Evolutionary conservation across 768 basidiomycete genomes (phyloP), one percentile per base, ranked within the genome.

Genomic region (Omphalotus guepiniiformis): DNA sequence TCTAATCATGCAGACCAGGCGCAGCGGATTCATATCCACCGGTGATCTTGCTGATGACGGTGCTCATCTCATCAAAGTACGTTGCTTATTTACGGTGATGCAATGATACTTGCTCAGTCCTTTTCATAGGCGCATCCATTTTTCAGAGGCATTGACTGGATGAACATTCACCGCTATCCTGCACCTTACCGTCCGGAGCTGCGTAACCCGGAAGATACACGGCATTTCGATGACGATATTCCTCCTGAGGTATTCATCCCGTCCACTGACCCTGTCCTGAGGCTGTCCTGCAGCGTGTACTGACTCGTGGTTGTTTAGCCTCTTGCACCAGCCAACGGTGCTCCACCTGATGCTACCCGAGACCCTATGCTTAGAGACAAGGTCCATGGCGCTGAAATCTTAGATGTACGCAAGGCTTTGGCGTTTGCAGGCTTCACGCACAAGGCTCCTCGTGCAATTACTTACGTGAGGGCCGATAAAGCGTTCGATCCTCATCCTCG

Each of bases 201-300:
- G 49, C 70, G 62, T 25, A 72, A 80, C 53, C 85, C 88, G 22
- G 89, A 86, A 58, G 93, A 98, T 64, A 97, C 95, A 13, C 77
- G 82, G 51, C 94, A 99, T 66, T 97, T 99, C 54, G 94, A 98
- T 65, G 82, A 86, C 44, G 92, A 95, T 64, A 97, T 96, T 58
- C 90, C 90, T 18, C 71, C 87, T 29, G 90, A 94, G 82, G 93
- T 92, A 68, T n/a, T n/a, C n/a, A n/a, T n/a, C n/a, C n/a, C n/a
- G n/a, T n/a, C n/a, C n/a, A n/a, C n/a, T 60, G 72, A 47, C n/a
- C 19, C 64, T 67, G 58, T 61, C 61, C 51, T 53, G 53, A 26
- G 29, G 47, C 32, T 49, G 48, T 51, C 53, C 41, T 53, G 46
- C 53, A 53, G 50, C 55, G 35, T 58, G 57, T 58, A 50, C 50